phyloP scores from a whole-genome alignment of 163 green algal genomes.

The Trebouxia gelatinosa region DNA sequence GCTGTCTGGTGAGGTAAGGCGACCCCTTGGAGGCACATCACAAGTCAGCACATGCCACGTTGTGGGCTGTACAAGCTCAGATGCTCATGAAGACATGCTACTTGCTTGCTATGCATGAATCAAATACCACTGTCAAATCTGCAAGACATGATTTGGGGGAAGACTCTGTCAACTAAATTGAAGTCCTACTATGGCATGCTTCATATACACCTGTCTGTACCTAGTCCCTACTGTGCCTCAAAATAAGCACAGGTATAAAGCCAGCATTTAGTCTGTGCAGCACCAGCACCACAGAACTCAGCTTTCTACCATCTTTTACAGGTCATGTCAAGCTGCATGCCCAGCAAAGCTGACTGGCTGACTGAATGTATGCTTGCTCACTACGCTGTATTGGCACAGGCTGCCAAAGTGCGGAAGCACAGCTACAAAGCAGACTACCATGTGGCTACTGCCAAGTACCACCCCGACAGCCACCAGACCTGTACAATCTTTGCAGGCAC shows the following conservation, averaged over 20 bases:
- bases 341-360: not conserved
- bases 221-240: too few relatives aligned
- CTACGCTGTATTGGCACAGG: not conserved
- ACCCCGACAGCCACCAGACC: constrained; percentile 15
- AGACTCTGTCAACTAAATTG: not conserved
- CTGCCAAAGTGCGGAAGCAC: constrained; percentile 15
- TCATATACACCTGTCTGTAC: too few relatives aligned
- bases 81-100: not conserved
- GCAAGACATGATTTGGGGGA: not conserved
- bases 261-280: not conserved
- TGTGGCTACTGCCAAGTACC: constrained; percentile 11
- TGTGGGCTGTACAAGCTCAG: not conserved
- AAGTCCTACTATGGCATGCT: not conserved
- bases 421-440: constrained; percentile 18
- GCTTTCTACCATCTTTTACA: too few relatives aligned
- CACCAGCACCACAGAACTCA: too few relatives aligned
- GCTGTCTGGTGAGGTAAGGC: constrained; percentile 17
- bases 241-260: not conserved
- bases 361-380: not conserved
- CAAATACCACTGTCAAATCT: not conserved
- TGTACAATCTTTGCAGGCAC: constrained; percentile 24
- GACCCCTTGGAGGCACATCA: too few relatives aligned
- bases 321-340: too few relatives aligned
- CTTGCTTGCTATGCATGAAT: not conserved
- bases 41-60: not conserved